Evolutionary conservation across 192 early-diverging fungal genomes (phyloP).

Genomic region (Podila verticillata): DNA sequence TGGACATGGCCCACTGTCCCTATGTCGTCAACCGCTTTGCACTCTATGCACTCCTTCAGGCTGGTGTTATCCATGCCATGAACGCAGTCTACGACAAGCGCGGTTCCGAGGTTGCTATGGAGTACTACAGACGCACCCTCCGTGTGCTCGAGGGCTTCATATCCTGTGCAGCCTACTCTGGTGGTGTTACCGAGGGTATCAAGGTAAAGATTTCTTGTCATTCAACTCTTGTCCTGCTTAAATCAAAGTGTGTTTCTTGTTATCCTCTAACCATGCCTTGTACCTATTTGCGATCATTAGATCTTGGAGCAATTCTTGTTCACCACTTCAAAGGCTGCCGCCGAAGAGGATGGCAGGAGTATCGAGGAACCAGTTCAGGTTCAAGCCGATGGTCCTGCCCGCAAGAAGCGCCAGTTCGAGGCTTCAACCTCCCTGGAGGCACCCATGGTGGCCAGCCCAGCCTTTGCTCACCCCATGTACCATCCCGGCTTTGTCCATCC

Average conservation of each 20-base stretch:
- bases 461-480: conserved; percentile 6
- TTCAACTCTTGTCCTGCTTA: background rate
- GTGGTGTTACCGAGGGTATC: conserved; percentile 46
- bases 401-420: conserved; percentile 36
- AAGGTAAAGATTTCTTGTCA: conserved; percentile 14
- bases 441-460: background rate
- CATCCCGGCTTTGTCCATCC: conserved; percentile 6
- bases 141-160: conserved; percentile 22
- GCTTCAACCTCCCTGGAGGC: background rate
- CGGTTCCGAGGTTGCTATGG: conserved; percentile 41
- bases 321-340: conserved; percentile 33
- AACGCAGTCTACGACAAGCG: conserved; percentile 43
- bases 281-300: conserved; percentile 5
- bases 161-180: conserved; percentile 20
- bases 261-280: background rate
- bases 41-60: conserved; percentile 45
- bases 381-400: background rate
- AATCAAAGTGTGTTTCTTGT: background rate
- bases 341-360: conserved; percentile 21
- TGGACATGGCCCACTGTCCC: conserved; percentile 31
- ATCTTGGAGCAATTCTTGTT: conserved; percentile 47
- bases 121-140: conserved; percentile 39
- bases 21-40: conserved; percentile 44
- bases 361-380: conserved; percentile 8
- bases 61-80: conserved; percentile 46